Base-by-base conservation (phyloP, 2,329 filamentous ascomycete species). In the Penicillium hordei region DNA sequence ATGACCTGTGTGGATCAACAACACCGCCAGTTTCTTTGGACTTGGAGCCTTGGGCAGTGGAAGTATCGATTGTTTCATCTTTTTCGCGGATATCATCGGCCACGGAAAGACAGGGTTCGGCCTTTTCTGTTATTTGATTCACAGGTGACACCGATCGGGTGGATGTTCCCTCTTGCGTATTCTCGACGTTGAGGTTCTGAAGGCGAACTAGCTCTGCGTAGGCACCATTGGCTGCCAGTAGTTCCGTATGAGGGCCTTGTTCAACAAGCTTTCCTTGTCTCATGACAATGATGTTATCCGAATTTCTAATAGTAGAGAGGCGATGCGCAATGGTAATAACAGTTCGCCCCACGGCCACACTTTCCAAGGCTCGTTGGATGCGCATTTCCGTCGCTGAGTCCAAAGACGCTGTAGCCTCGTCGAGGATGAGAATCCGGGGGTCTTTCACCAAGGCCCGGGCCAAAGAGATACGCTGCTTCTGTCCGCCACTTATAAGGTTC, bases 381-480 rank as follows among this genome's bases (percentile, higher is more conserved):
- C 57, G 45, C 34, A 52, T 48, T 40, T 64, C 61, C 1, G 57
- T 58, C 27, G 78, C 75, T 1, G 81, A 77, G 62, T 84, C 82
- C 39, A 84, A 79, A 23, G 87, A 60, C 5, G 64, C 64, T 0
- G 92, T 96, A 1, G 91, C 90, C 75, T 96, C 92, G 67, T 97
- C 92, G 3, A 96, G 76, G 1, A 96, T 82, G n/a, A 96, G 75
- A 2, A 96, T 78, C 33, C 81, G 79, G 0, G 91, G 91, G 9
- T 82, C 78, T 0, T 89, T 81, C 0, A 89, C 82, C 0, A 96
- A 78, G 0, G 91, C 91, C 0, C 92, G 81, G 0, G 92, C 91
- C 58, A 96, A 90, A 29, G 86, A 86, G 3, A 96, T 76, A 1
- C 91, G 82, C 71, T 96, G 92, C 0, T 87, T 84, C 72, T 96